phyloP scores from a whole-genome alignment of 208 protist genomes.

The Wallacemonas collosoma region DNA sequence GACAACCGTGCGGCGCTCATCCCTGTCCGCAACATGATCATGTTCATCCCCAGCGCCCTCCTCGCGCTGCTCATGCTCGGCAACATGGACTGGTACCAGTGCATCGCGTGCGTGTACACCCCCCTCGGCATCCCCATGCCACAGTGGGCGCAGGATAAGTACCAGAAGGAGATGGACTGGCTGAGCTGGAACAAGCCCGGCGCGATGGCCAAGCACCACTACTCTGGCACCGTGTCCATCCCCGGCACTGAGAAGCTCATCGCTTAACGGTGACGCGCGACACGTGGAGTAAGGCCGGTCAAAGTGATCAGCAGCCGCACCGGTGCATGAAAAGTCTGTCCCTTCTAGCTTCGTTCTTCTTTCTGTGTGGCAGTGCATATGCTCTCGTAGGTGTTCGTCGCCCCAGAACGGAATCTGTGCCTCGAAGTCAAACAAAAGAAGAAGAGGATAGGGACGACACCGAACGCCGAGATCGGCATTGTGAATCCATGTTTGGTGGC shows the following conservation, averaged over 20 bases:
- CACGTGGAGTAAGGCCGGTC: too few relatives aligned
- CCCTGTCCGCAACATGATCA: slow-evolving; percentile 61
- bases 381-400: too few relatives aligned
- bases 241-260: slow-evolving; percentile 83
- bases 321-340: too few relatives aligned
- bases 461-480: too few relatives aligned
- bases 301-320: neutral
- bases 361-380: too few relatives aligned
- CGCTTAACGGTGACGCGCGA: slow-evolving; percentile 36
- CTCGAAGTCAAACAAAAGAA: too few relatives aligned
- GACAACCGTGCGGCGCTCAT: slow-evolving; percentile 74
- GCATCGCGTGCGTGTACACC: slow-evolving; percentile 55
- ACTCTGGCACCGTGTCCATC: slow-evolving; percentile 81
- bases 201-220: slow-evolving; percentile 87
- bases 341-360: too few relatives aligned
- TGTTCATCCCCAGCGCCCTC: slow-evolving; percentile 55
- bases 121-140: slow-evolving; percentile 53
- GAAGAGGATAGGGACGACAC: too few relatives aligned
- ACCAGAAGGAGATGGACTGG: slow-evolving; percentile 75
- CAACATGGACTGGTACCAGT: slow-evolving; percentile 88
- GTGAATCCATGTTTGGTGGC: too few relatives aligned
- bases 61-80: slow-evolving; percentile 74
- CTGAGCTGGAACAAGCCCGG: slow-evolving; percentile 82
- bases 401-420: too few relatives aligned
- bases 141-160: slow-evolving; percentile 65